phyloP scores from a whole-genome alignment of 768 basidiomycete genomes.

The Brasilioporus rufonigricans region DNA sequence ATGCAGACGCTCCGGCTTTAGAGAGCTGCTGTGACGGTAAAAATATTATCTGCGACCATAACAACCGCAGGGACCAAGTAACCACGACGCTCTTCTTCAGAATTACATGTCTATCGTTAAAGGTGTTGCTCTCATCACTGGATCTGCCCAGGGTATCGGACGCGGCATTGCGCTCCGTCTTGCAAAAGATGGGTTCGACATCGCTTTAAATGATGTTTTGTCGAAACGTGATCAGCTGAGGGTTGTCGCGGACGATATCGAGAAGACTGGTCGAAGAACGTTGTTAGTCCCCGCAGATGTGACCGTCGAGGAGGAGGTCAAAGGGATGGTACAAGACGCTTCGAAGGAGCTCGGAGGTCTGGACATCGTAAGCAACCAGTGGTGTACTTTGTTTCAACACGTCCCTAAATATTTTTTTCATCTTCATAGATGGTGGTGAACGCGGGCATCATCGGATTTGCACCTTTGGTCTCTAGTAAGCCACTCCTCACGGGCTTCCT shows the following conservation, averaged over 20 bases:
- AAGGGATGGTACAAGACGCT: background rate
- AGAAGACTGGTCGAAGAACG: slow-evolving; percentile 11
- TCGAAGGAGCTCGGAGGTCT: background rate
- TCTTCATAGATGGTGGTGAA: slow-evolving; percentile 11
- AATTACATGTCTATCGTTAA: background rate
- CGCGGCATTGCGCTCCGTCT: slow-evolving; percentile 17
- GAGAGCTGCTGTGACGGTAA: too few relatives aligned
- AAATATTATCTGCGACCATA: too few relatives aligned
- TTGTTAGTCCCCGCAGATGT: background rate
- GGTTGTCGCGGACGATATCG: slow-evolving; percentile 10
- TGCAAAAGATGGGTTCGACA: slow-evolving; percentile 24
- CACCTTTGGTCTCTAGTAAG: background rate
- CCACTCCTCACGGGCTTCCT: background rate
- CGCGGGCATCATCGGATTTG: background rate
- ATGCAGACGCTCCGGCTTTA: too few relatives aligned
- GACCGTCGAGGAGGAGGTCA: background rate
- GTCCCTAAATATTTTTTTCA: background rate
- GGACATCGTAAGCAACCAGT: background rate
- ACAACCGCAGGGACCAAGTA: background rate
- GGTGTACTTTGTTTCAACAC: background rate
- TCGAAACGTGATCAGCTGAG: slow-evolving; percentile 12
- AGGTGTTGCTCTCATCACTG: slow-evolving; percentile 27
- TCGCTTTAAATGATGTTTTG: slow-evolving; percentile 30
- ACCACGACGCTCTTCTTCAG: background rate
- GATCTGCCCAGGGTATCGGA: slow-evolving; percentile 32